Percentiles rank a stretch among this genome's conserved stretches.
phyloP scores from a whole-genome alignment of 2,329 filamentous ascomycete genomes.

The Aspergillus sp. region DNA sequence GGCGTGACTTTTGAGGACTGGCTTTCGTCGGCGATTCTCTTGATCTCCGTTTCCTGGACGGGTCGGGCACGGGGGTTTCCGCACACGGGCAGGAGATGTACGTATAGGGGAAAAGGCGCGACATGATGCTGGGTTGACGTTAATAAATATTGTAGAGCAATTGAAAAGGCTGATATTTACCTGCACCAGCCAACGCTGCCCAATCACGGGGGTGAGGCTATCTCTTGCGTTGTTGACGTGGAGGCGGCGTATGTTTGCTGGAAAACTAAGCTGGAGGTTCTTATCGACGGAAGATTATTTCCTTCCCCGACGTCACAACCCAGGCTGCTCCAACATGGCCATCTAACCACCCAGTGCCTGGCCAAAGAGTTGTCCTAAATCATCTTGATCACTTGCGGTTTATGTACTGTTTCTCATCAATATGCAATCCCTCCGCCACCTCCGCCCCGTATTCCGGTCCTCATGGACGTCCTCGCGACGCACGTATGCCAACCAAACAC shows the following conservation, averaged over 20 bases:
- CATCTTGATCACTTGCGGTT: no score
- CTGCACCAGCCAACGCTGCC: neutral
- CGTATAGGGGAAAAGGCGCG: slow-evolving; percentile 61
- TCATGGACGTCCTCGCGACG: slow-evolving; percentile 30
- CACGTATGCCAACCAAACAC: slow-evolving; percentile 73
- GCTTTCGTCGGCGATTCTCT: slow-evolving; percentile 36
- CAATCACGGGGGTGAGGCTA: neutral
- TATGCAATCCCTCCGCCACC: slow-evolving; percentile 19
- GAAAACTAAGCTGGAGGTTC: neutral
- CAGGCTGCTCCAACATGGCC: neutral
- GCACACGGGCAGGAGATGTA: slow-evolving; percentile 66
- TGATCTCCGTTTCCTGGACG: slow-evolving; percentile 39
- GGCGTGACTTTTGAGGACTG: slow-evolving; percentile 25
- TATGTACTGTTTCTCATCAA: neutral
- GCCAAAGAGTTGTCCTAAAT: no score
- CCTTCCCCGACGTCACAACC: slow-evolving; percentile 6
- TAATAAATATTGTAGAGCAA: neutral
- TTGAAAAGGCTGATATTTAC: neutral
- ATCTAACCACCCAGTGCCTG: neutral
- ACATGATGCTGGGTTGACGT: slow-evolving; percentile 49
- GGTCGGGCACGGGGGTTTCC: slow-evolving; percentile 46
- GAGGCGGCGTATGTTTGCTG: slow-evolving; percentile 1
- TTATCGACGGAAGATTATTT: slow-evolving; percentile 3
- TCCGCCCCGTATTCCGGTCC: slow-evolving; percentile 7
- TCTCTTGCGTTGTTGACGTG: neutral